Evolutionary conservation across 1,284 basidiomycete species (phyloP), one percentile per base, ranked within the genome.

Genomic region (Termitomyces sp.): DNA sequence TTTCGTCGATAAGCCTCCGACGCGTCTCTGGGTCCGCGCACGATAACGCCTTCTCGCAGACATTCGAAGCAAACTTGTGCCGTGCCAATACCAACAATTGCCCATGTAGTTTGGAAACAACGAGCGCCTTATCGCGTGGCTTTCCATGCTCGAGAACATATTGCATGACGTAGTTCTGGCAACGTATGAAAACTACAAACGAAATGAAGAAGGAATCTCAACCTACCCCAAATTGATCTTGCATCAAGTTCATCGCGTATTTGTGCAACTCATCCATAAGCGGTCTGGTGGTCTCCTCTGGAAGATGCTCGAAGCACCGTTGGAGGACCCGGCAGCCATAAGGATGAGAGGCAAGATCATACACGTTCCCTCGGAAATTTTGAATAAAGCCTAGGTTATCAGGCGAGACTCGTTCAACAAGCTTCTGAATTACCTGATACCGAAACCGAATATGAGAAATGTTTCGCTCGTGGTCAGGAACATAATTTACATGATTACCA

Each of bases 41-140:
- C 19, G 86, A 68, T 42, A 97, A 77, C 1, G 93, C 93, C 69
- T 94, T 93, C 72, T 99, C 97, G 66, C 93, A 90, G 16, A 99
- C 97, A 64, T 99, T 99, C 5, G 91, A 95, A 1, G 96, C 94
- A 64, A 96, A 98, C 69, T 98, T 98, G 73, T 97, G 95, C 44
- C 86, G 81, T 1, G 90, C 81, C 78, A 94, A 83, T 56, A 77
- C 74, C 31, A 94, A 68, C 65, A 99, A 81, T 61, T 89, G 84
- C 1, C 92, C 90, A 19, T 81, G 83, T 54, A 97, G 79, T 62
- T 84, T 83, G 9, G 71, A 69, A 53, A 97, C 77, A 44, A 97
- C 82, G 52, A 79, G 71, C 6, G 75, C 74, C 46, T 83, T 81
- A 67, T 98, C 95, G 8, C 81, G 75, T 2, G 75, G 72, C 55